Evolutionary conservation across 2,329 filamentous ascomycete species (phyloP), one percentile per base, ranked within the genome.

Genomic region (Cryoendolithus antarcticus): DNA sequence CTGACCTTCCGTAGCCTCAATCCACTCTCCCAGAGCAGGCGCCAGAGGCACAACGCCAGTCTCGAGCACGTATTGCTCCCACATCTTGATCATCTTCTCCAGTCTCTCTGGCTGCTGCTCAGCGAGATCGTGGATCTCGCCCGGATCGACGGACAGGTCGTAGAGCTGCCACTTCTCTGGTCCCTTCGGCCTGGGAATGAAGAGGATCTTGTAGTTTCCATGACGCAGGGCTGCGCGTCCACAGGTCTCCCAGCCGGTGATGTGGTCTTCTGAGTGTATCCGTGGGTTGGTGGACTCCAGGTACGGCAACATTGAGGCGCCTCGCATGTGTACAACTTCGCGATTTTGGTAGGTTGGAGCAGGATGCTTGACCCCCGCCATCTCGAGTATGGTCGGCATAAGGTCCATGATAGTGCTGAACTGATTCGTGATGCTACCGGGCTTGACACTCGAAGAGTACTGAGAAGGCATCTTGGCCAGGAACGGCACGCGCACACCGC

Each of bases 1-100:
- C 62, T 78, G 74, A 43, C 70, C 73, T 55, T 79, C 74, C 48
- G 71, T 75, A 0, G 72, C 74, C 41, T 71, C 71, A 38, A 79
- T 60, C 60, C 70, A 78, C 2, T 68, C 59, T 0, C 74, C 74
- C 32, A 77, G 54, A 44, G 72, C 74, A 2, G 72, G 74, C 37
- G 69, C 70, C 32, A 77, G 56, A 19, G 73, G 72, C 11, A 76
- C 62, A 1, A 77, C 72, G 2, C 74, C 74, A 0, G 69, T 74
- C 51, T 79, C 74, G 7, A 74, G 55, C 8, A 72, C 69, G 55
- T 75, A 75, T 43, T 69, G 63, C 44, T 76, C 69, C 71, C 74
- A 77, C 12, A 70, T 58, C 48, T 66, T 64, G 5, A 75, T 52
- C 50, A 76, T 56, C 41, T 66, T 59, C 42, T 65, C 49, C 31